Evolutionary conservation across 2,329 filamentous ascomycete genomes (phyloP), one percentile per base, ranked within the genome.

Genomic region (Sporothrix brunneoviolacea): DNA sequence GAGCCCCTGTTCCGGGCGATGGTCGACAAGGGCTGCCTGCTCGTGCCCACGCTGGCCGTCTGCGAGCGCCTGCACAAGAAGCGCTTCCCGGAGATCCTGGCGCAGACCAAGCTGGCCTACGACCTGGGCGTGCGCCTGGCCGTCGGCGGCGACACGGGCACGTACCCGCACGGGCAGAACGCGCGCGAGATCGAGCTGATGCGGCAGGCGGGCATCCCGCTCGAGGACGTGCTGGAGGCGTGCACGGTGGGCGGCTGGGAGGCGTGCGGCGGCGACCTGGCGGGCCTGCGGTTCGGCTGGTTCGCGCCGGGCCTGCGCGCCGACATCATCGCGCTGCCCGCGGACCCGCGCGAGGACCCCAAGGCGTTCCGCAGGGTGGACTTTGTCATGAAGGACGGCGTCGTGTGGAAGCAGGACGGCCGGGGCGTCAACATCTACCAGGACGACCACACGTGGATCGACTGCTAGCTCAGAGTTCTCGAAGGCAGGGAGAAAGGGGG

Each of bases 361-460:
- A n/a, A n/a, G n/a, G n/a, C n/a, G n/a, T n/a, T n/a, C 72, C 3
- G 62, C 64, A 22, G 54, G 62, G 71, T 79, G 1, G 65, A 60
- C 47, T 79, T 79, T 59, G 76, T 80, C 16, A 79, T 80, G 75
- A 80, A 80, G 59, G 76, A 80, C 57, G 76, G 67, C 1, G 66
- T 58, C 43, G 64, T 79, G 8, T 79, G 73, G 67, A 77, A 76
- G 58, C 49, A 57, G 33, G 59, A 62, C 6, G 63, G 66, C 3
- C n/a, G n/a, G n/a, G n/a, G n/a, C n/a, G n/a, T n/a, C n/a, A n/a
- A n/a, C n/a, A n/a, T n/a, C n/a, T n/a, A n/a, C n/a, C n/a, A n/a
- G n/a, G n/a, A n/a, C n/a, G n/a, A n/a, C n/a, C n/a, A n/a, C n/a
- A n/a, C n/a, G n/a, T n/a, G n/a, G n/a, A n/a, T n/a, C n/a, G n/a